These are phyloP conservation scores for Plasmodium yoelii DNA, from an alignment of 169 alveolate genomes.

Conservation along the genomic window DNA sequence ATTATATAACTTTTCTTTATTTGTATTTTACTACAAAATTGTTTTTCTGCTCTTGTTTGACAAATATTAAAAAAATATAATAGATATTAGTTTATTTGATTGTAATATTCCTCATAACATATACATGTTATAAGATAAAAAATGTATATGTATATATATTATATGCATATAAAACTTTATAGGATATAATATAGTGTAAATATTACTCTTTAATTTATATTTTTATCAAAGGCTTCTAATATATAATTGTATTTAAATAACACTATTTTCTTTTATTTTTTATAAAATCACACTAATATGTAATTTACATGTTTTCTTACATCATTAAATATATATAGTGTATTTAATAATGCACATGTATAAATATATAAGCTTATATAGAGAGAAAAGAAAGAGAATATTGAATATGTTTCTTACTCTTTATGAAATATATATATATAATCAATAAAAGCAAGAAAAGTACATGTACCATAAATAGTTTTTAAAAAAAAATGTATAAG, in stretches of 20 bases:
- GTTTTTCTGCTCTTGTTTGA: constrained; percentile 3
- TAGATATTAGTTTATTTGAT: background rate
- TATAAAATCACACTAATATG: constrained; percentile 16
- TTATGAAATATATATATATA: background rate
- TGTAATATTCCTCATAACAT: background rate
- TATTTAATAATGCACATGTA: constrained; percentile 6
- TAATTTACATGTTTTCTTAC: constrained; percentile 18
- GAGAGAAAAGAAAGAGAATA: constrained; percentile 5
- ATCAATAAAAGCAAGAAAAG: constrained; percentile 21
- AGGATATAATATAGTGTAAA: background rate
- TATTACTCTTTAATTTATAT: constrained; percentile 14
- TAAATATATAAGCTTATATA: constrained; percentile 19
- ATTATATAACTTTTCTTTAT: constrained; percentile 13
- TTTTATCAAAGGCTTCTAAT: background rate
- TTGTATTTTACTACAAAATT: background rate
- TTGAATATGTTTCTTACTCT: constrained; percentile 27
- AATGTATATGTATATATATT: background rate
- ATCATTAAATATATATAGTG: background rate
- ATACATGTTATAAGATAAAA: background rate
- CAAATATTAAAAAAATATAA: constrained; percentile 26
- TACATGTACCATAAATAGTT: constrained; percentile 4
- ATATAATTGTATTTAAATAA: constrained; percentile 5
- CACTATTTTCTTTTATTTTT: background rate
- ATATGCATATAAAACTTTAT: background rate
- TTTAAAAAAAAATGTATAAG: constrained; percentile 19